phyloP scores from a whole-genome alignment of 164 flowering plant species.

The Hamamelis virginiana region DNA sequence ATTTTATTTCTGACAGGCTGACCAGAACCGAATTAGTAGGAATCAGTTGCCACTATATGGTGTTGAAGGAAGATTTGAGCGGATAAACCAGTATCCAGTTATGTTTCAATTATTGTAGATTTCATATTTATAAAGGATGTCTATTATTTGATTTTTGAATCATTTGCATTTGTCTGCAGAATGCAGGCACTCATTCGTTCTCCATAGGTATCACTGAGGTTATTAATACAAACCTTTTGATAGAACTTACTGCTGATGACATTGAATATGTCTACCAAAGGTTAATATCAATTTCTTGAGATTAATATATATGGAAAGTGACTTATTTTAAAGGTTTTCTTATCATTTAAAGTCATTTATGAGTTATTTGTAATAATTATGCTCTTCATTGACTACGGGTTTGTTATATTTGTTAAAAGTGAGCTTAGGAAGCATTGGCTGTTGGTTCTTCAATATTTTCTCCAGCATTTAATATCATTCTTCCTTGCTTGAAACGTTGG shows the following conservation, averaged over 20 bases:
- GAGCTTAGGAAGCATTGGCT: background rate
- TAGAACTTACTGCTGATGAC: constrained; percentile 91
- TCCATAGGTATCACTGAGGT: constrained; percentile 90
- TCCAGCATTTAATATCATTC: too few relatives aligned
- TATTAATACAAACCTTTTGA: constrained; percentile 71
- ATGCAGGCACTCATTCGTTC: constrained; percentile 86
- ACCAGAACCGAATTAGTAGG: constrained; percentile 64
- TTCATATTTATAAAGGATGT: background rate
- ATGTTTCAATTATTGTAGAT: constrained; percentile 29
- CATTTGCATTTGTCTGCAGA: constrained; percentile 40
- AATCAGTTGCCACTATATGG: constrained; percentile 72
- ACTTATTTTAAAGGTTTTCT: background rate
- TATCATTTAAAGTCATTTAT: background rate
- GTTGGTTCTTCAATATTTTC: background rate
- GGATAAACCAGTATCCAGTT: constrained; percentile 96
- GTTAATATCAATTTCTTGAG: constrained; percentile 24
- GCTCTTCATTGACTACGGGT: background rate
- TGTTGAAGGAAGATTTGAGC: constrained; percentile 83
- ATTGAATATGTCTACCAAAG: constrained; percentile 93
- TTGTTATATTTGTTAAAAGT: background rate
- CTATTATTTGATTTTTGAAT: constrained; percentile 3
- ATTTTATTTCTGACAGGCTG: constrained; percentile 58
- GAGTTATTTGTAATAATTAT: background rate
- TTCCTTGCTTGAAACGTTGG: too few relatives aligned
- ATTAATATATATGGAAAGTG: background rate